phyloP scores from a whole-genome alignment of 768 basidiomycete species.

The Galerina marginata region DNA sequence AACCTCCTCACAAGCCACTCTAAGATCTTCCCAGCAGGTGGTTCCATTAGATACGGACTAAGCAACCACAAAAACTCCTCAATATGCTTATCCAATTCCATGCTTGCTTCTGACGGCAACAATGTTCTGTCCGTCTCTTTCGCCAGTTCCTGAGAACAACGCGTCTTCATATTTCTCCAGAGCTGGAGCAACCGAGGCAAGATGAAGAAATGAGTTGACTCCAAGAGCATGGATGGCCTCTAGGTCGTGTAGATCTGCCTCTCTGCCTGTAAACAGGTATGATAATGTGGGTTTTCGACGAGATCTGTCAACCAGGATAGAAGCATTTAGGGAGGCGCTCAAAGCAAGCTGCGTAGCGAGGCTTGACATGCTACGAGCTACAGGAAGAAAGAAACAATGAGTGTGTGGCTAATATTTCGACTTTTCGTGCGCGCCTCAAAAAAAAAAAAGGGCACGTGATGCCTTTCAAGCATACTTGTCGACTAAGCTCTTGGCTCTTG shows the following conservation, averaged over 20 bases:
- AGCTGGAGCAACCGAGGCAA: constrained; percentile 62
- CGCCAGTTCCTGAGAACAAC: constrained; percentile 83
- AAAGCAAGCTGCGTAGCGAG: constrained; percentile 84
- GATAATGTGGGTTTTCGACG: constrained; percentile 73
- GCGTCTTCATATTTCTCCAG: constrained; percentile 67
- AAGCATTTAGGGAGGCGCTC: constrained; percentile 78
- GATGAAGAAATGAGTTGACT: constrained; percentile 76
- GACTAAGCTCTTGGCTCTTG: no score
- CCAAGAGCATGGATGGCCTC: constrained; percentile 85
- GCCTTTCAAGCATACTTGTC: no score
- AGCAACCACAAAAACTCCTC: constrained; percentile 69
- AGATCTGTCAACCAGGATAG: constrained; percentile 68
- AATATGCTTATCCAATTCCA: constrained; percentile 66
- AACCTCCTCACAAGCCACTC: constrained; percentile 97
- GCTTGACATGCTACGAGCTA: constrained; percentile 53
- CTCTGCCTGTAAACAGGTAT: constrained; percentile 85
- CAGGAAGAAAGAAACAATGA: not conserved
- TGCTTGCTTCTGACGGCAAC: constrained; percentile 63
- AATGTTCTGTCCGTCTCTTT: constrained; percentile 81
- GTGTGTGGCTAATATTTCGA: not conserved
- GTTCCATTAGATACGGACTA: constrained; percentile 82
- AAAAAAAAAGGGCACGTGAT: constrained; percentile 6
- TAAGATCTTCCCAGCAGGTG: constrained; percentile 80
- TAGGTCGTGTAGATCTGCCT: constrained; percentile 86
- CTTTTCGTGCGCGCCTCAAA: constrained; percentile 2